Evolutionary conservation across 768 basidiomycete species (phyloP).

Genomic region (Boletus coccyginus): DNA sequence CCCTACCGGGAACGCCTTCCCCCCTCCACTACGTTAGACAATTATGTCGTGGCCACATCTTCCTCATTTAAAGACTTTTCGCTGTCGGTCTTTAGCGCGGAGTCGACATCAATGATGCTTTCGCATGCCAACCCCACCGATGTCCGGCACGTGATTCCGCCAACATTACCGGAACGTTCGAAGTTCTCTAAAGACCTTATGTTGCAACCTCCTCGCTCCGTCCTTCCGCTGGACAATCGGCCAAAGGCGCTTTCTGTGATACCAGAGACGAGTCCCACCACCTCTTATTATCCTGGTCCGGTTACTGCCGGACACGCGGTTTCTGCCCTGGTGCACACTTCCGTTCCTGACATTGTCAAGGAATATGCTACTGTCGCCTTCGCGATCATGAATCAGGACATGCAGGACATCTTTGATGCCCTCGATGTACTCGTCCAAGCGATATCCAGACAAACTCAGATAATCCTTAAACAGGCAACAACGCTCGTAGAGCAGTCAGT

Average conservation of each 20-base stretch:
- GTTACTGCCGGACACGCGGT: slow-evolving; percentile 12
- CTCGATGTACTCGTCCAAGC: slow-evolving; percentile 55
- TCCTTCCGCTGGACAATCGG: slow-evolving; percentile 16
- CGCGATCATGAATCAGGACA: slow-evolving; percentile 47
- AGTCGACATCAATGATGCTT: slow-evolving; percentile 34
- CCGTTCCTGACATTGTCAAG: slow-evolving; percentile 49
- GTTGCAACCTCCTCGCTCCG: slow-evolving; percentile 32
- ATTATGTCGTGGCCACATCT: slow-evolving; percentile 29
- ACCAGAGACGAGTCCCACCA: slow-evolving; percentile 14
- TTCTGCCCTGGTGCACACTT: slow-evolving; percentile 36
- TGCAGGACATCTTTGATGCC: slow-evolving; percentile 55
- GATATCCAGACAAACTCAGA: slow-evolving; percentile 44
- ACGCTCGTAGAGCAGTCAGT: slow-evolving; percentile 46
- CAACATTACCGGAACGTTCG: slow-evolving; percentile 26
- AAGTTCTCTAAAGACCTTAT: slow-evolving; percentile 36
- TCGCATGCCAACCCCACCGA: slow-evolving; percentile 25
- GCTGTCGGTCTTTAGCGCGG: slow-evolving; percentile 49
- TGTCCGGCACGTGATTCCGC: slow-evolving; percentile 17
- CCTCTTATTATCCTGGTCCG: slow-evolving; percentile 9
- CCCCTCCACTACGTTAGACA: slow-evolving; percentile 28
- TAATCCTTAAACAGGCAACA: slow-evolving; percentile 32
- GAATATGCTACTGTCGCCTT: slow-evolving; percentile 43
- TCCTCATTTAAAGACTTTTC: slow-evolving; percentile 50
- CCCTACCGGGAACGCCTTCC: slow-evolving; percentile 38
- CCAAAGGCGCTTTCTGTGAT: slow-evolving; percentile 32